phyloP scores from a whole-genome alignment of 768 basidiomycete species.

The Boletus huronensis region DNA sequence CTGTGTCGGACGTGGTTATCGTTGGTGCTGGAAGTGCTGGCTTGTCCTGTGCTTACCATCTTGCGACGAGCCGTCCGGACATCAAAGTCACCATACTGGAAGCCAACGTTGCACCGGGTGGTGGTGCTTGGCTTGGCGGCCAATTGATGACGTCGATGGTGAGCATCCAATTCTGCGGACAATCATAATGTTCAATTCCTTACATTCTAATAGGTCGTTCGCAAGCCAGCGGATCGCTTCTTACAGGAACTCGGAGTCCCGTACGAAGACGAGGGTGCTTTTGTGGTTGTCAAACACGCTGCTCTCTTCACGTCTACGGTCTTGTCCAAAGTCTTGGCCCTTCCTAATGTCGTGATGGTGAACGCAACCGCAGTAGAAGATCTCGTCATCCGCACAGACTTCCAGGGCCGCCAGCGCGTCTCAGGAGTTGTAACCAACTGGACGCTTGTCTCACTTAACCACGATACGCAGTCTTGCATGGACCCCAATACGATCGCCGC shows the following conservation, averaged over 20 bases:
- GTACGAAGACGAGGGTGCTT: constrained; percentile 74
- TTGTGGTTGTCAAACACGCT: constrained; percentile 79
- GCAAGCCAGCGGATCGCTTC: constrained; percentile 75
- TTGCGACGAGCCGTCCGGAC: constrained; percentile 65
- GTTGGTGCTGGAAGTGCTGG: constrained; percentile 72
- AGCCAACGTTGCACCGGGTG: constrained; percentile 76
- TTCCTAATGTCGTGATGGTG: constrained; percentile 71
- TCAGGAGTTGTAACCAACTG: constrained; percentile 56
- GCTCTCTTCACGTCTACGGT: constrained; percentile 79
- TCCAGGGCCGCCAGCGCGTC: constrained; percentile 40
- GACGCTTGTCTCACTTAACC: constrained; percentile 50
- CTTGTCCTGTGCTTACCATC: constrained; percentile 69
- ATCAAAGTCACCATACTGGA: constrained; percentile 65
- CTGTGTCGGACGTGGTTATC: constrained; percentile 74
- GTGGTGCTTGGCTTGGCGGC: constrained; percentile 76
- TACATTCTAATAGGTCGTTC: constrained; percentile 50
- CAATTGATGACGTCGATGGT: constrained; percentile 82
- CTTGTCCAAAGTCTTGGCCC: constrained; percentile 63
- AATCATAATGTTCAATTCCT: background rate
- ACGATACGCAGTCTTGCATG: constrained; percentile 77
- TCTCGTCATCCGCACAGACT: constrained; percentile 61
- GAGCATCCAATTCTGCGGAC: background rate
- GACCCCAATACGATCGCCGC: constrained; percentile 83
- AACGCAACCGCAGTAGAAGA: constrained; percentile 83
- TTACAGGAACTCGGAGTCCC: constrained; percentile 65